These are phyloP conservation scores for Euptelea pleiosperma DNA, from an alignment of 164 flowering plant species.

Conservation along the genomic window DNA sequence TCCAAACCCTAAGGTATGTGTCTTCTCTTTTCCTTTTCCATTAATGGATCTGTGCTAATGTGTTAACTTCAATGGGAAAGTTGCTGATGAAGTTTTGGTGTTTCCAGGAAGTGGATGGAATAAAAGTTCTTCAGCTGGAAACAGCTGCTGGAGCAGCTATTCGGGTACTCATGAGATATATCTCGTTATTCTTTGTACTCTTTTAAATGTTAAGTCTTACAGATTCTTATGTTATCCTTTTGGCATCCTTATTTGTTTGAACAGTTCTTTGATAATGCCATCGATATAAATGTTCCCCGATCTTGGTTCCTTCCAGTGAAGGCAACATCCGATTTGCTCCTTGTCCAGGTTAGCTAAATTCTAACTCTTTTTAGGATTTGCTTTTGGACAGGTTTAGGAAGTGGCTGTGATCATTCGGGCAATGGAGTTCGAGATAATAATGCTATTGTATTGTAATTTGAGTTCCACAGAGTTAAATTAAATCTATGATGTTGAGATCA, in stretches of 20 bases:
- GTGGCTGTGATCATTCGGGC: too few relatives aligned
- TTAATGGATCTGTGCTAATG: background rate
- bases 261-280: constrained; percentile 92
- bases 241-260: constrained; percentile 7
- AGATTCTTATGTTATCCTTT: constrained; percentile 6
- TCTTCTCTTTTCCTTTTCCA: background rate
- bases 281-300: constrained; percentile 91
- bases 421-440: too few relatives aligned
- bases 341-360: constrained; percentile 69
- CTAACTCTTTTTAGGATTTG: background rate
- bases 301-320: constrained; percentile 98
- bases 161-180: constrained; percentile 43
- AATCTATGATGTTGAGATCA: too few relatives aligned
- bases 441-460: too few relatives aligned
- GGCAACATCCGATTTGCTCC: constrained; percentile 96
- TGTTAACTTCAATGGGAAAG: background rate
- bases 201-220: background rate
- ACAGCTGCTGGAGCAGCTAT: constrained; percentile 99
- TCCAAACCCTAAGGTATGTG: constrained; percentile 87
- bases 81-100: constrained; percentile 9
- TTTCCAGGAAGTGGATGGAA: constrained; percentile 82
- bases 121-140: constrained; percentile 96
- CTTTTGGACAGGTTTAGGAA: too few relatives aligned
- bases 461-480: too few relatives aligned
- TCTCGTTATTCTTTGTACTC: background rate